phyloP scores from a whole-genome alignment of 75 land plant genomes.

The Larix kaempferi region DNA sequence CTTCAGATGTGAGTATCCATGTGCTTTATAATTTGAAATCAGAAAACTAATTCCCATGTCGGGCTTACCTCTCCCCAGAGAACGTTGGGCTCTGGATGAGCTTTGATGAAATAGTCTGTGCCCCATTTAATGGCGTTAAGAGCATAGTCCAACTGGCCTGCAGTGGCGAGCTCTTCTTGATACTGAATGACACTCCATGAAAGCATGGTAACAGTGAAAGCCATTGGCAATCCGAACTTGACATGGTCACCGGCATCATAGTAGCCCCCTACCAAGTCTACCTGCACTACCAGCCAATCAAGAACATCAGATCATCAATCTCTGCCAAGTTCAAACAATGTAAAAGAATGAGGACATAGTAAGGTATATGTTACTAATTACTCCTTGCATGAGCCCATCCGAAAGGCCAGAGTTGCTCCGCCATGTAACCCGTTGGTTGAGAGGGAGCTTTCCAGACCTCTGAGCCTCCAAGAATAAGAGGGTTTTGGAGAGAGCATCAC shows the following conservation, averaged over 20 bases:
- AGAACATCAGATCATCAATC: too few relatives aligned
- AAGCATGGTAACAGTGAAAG: constrained; percentile 58
- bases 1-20: too few relatives aligned
- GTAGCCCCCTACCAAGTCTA: constrained; percentile 61
- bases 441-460: constrained; percentile 7
- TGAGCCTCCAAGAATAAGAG: constrained; percentile 10
- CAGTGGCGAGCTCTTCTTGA: constrained; percentile 21
- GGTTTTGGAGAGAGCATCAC: constrained; percentile 12
- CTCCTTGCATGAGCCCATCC: constrained; percentile 39
- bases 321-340: too few relatives aligned
- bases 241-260: constrained; percentile 73
- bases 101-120: constrained; percentile 62
- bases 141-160: constrained; percentile 39
- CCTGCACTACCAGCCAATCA: background rate
- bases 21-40: too few relatives aligned
- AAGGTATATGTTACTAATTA: background rate
- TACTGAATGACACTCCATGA: constrained; percentile 58
- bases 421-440: constrained; percentile 9
- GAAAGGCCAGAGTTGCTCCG: constrained; percentile 7
- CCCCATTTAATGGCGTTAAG: constrained; percentile 62
- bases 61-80: constrained; percentile 38
- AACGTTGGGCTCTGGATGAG: constrained; percentile 44
- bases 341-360: too few relatives aligned
- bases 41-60: too few relatives aligned
- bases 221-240: constrained; percentile 64